Base-by-base conservation (phyloP, 116 monocot genomes). In the Thalassia testudinum region DNA sequence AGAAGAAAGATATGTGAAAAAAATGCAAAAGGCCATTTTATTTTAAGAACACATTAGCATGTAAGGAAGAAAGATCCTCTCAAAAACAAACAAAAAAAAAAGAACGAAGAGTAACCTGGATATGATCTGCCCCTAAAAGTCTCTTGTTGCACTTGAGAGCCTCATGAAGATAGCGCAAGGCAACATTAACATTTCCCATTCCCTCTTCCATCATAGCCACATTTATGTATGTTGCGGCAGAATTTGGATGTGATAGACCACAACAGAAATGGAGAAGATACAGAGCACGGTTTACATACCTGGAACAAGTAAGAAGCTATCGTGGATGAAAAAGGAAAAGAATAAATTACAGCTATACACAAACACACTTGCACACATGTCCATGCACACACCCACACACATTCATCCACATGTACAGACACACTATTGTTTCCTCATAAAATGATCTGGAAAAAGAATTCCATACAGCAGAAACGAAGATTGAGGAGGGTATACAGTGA, bases 181-280 rank as follows among this genome's bases (percentile, higher is more conserved):
- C 92, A 56, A 92, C 75, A 71, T 92, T 70, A 60, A 86, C 92
- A 73, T 92, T 92, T 60, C 92, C 92, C 80, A 86, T 79, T 19
- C 86, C 86, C 58, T 92, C 92, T 78, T 92, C 92, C 92, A 92
- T 92, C 92, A 92, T 92, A 59, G 92, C 92, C 37, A 92, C 92
- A 68, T 92, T 92, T 61, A 87, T 87, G 62, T 87, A 87, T 21
- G 87, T 87, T 59, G 87, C 87, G 23, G 92, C 92, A 56, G 92
- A 82, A 69, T 92, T 92, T 53, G 92, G 92, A 62, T 92, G 92
- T 28, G 92, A 86, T 6, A 86, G 26, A 13, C 92, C 92, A 70
- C 92, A 92, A 15, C 82, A 80, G 60, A 92, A 79, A 19, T 92
- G 86, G 22, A 92, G 83, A 72, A 92, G 86, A 62, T 82, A 83